Evolutionary conservation across 805 yeast species (phyloP).

Genomic region (Ogataea thermomethanolica): DNA sequence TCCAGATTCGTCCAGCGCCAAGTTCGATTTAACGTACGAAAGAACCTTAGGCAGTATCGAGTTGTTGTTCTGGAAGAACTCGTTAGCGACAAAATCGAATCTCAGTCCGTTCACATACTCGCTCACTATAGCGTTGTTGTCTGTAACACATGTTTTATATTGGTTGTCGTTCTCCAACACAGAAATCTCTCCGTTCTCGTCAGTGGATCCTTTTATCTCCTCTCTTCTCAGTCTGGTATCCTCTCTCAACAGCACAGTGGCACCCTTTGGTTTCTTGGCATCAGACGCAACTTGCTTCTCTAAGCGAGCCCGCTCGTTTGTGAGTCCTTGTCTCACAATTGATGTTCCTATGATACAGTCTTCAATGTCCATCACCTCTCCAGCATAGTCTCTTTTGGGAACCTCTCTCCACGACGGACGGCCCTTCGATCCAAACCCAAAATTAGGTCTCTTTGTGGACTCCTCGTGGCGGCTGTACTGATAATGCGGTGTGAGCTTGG

Average conservation of each 20-base stretch:
- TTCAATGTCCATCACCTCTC: slow-evolving; percentile 89
- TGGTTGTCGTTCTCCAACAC: slow-evolving; percentile 33
- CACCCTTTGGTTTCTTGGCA: slow-evolving; percentile 57
- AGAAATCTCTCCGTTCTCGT: slow-evolving; percentile 37
- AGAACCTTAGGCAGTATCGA: slow-evolving; percentile 84
- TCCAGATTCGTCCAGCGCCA: slow-evolving; percentile 41
- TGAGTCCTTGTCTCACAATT: slow-evolving; percentile 70
- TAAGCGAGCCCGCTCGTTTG: slow-evolving; percentile 60
- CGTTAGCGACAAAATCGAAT: slow-evolving; percentile 90
- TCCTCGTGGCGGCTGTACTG: slow-evolving; percentile 56
- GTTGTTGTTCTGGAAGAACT: slow-evolving; percentile 94
- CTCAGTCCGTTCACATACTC: slow-evolving; percentile 72
- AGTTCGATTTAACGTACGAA: slow-evolving; percentile 70
- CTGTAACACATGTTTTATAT: slow-evolving; percentile 72
- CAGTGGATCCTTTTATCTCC: slow-evolving; percentile 45
- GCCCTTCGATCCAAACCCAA: slow-evolving; percentile 90
- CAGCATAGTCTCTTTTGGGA: slow-evolving; percentile 33
- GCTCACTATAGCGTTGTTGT: slow-evolving; percentile 71
- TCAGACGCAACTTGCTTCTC: slow-evolving; percentile 33
- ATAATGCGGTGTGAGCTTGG: slow-evolving; percentile 95
- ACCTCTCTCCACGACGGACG: slow-evolving; percentile 62
- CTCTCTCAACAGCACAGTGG: slow-evolving; percentile 82
- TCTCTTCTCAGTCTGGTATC: slow-evolving; percentile 46
- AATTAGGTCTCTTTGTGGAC: slow-evolving; percentile 46
- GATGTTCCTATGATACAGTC: slow-evolving; percentile 89